A percentile compares a stretch with the other conserved stretches of the same genome.
phyloP scores from a whole-genome alignment of 176 grass and related monocot species.

The Musa beccarii region DNA sequence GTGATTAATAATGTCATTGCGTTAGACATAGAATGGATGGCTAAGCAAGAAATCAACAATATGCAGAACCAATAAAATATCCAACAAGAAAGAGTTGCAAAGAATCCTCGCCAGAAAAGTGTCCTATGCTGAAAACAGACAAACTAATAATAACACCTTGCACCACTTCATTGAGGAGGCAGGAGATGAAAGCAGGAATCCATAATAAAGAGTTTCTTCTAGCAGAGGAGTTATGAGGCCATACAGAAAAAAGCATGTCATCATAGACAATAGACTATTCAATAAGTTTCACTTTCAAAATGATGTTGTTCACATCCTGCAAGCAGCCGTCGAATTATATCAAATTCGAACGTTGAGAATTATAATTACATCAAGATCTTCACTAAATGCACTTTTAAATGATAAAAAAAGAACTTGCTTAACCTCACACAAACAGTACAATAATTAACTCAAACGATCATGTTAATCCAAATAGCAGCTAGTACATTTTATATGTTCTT shows the following conservation, averaged over 20 bases:
- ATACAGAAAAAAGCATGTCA: conserved; percentile 49
- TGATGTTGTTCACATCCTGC: conserved; percentile 63
- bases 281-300: conserved; percentile 58
- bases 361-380: too few relatives aligned
- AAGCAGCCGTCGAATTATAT: conserved; percentile 14
- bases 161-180: conserved; percentile 47
- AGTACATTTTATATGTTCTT: not conserved
- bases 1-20: conserved; percentile 44
- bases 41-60: conserved; percentile 56
- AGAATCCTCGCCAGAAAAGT: conserved; percentile 53
- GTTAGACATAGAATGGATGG: conserved; percentile 69
- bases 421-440: not conserved
- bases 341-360: too few relatives aligned
- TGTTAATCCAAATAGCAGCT: too few relatives aligned
- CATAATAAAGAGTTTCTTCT: conserved; percentile 83
- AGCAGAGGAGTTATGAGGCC: conserved; percentile 59
- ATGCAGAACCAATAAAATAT: conserved; percentile 61
- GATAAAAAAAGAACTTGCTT: too few relatives aligned
- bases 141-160: conserved; percentile 61
- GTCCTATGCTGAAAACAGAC: conserved; percentile 53
- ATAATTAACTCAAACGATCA: not conserved
- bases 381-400: too few relatives aligned
- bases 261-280: conserved; percentile 28
- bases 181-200: conserved; percentile 66
- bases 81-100: conserved; percentile 61